A percentile compares a stretch with the other conserved stretches of the same genome.
Conservation (phyloP, 495 filamentous ascomycete species). For the Daldinia grandis region DNA sequence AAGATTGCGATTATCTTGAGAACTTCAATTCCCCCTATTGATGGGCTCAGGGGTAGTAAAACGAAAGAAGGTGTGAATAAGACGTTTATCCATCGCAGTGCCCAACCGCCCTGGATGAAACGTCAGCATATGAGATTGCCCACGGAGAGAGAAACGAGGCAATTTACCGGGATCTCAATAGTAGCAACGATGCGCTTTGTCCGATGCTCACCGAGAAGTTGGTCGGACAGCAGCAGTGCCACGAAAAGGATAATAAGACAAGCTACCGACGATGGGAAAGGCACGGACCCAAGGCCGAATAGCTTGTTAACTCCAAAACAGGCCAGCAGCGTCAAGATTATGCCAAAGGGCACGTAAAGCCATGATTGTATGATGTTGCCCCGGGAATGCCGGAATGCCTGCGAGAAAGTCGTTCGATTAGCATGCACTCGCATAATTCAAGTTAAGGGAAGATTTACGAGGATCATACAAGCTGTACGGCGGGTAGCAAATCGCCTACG, state of each 20-base stretch:
- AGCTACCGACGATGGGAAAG: slow-evolving; percentile 64
- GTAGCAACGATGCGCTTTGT: slow-evolving; percentile 53
- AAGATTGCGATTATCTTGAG: slow-evolving; percentile 64
- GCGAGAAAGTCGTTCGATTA: neutral
- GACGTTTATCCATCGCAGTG: slow-evolving; percentile 64
- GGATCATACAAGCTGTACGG: slow-evolving; percentile 27
- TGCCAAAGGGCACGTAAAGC: slow-evolving; percentile 59
- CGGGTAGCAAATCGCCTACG: slow-evolving; percentile 20
- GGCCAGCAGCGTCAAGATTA: slow-evolving; percentile 55
- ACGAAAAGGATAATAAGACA: slow-evolving; percentile 60
- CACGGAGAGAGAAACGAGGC: neutral
- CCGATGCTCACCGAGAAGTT: slow-evolving; percentile 55
- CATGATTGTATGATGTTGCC: slow-evolving; percentile 52
- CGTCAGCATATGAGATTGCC: neutral
- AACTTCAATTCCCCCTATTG: slow-evolving; percentile 61
- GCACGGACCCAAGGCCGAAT: slow-evolving; percentile 56
- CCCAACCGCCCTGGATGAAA: slow-evolving; percentile 57
- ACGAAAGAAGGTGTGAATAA: slow-evolving; percentile 65
- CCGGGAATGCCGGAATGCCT: slow-evolving; percentile 36
- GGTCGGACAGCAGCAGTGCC: slow-evolving; percentile 53
- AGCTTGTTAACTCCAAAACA: slow-evolving; percentile 61
- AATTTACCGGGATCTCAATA: slow-evolving; percentile 60
- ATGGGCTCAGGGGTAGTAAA: slow-evolving; percentile 59
- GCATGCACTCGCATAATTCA: neutral
- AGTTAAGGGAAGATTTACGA: neutral